phyloP scores from a whole-genome alignment of 495 filamentous ascomycete genomes.

The Amphirosellinia nigrospora region DNA sequence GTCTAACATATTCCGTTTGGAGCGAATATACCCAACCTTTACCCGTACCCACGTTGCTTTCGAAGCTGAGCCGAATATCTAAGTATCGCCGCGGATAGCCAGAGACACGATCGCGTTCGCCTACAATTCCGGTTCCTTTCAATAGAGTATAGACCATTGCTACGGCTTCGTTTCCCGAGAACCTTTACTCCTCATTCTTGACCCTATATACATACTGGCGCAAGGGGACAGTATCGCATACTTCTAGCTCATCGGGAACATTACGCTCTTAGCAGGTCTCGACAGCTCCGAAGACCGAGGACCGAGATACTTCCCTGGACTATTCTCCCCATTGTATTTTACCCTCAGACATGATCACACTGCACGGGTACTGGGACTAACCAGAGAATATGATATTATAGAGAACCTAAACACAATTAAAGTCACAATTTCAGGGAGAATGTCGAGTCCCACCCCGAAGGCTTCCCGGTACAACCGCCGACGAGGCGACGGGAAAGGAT shows the following conservation, averaged over 20 bases:
- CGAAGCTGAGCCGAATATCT: not conserved
- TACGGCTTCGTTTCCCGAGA: not conserved
- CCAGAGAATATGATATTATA: not conserved
- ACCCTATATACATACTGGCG: not conserved
- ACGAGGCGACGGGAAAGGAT: not conserved
- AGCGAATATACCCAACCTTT: not conserved
- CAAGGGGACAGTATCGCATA: not conserved
- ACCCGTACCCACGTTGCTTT: not conserved
- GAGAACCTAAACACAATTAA: not conserved
- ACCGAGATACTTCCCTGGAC: not conserved
- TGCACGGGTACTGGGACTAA: not conserved
- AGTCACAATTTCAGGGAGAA: not conserved
- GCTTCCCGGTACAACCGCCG: not conserved
- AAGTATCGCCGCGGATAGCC: not conserved
- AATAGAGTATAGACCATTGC: not conserved
- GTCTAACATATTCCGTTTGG: not conserved
- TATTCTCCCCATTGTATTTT: not conserved
- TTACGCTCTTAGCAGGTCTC: not conserved
- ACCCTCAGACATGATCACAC: not conserved
- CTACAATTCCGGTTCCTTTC: not conserved
- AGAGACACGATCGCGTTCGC: not conserved
- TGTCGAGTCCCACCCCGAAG: not conserved
- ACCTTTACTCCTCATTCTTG: not conserved
- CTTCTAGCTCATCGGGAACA: not conserved
- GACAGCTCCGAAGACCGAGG: not conserved